These are phyloP conservation scores for Neofusicoccum parvum DNA, from an alignment of 2,329 filamentous ascomycete species.

Conservation along the genomic window DNA sequence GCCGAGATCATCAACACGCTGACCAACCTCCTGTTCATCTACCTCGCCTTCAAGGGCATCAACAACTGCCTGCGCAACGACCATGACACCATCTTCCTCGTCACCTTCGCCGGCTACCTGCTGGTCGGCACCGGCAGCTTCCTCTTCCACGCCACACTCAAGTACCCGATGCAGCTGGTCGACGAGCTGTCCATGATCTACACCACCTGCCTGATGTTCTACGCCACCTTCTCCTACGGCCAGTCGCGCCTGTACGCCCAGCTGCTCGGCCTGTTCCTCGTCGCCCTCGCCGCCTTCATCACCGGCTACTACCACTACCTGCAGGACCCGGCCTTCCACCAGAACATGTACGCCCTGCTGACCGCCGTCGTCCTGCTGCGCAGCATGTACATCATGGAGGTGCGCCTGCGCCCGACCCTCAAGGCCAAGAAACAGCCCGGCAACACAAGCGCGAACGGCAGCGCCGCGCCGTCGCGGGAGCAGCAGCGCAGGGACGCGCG, in stretches of 20 bases:
- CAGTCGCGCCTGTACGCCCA: conserved; percentile 55
- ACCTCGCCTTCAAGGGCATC: conserved; percentile 74
- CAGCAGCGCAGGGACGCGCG: conserved; percentile 53
- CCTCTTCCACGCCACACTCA: conserved; percentile 65
- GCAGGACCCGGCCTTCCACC: conserved; percentile 81
- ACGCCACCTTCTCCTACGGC: conserved; percentile 74
- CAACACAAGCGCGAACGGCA: neutral
- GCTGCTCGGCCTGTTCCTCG: conserved; percentile 59
- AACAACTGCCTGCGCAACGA: conserved; percentile 69
- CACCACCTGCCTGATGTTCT: conserved; percentile 66
- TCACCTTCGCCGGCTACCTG: conserved; percentile 65
- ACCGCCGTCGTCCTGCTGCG: conserved; percentile 71
- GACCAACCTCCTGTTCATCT: conserved; percentile 82
- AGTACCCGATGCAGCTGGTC: conserved; percentile 72
- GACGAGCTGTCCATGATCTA: conserved; percentile 74
- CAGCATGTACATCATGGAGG: conserved; percentile 77
- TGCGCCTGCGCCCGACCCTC: conserved; percentile 61
- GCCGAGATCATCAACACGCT: conserved; percentile 79
- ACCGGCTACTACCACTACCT: conserved; percentile 80
- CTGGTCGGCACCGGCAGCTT: conserved; percentile 64
- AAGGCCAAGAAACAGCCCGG: conserved; percentile 31
- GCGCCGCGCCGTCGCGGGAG: conserved; percentile 28
- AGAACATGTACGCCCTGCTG: conserved; percentile 73
- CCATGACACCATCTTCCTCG: conserved; percentile 75
- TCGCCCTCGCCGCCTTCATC: conserved; percentile 62